These are phyloP conservation scores for Phytophthora litchii DNA, from an alignment of 352 stramenopile genomes.

Conservation along the genomic window DNA sequence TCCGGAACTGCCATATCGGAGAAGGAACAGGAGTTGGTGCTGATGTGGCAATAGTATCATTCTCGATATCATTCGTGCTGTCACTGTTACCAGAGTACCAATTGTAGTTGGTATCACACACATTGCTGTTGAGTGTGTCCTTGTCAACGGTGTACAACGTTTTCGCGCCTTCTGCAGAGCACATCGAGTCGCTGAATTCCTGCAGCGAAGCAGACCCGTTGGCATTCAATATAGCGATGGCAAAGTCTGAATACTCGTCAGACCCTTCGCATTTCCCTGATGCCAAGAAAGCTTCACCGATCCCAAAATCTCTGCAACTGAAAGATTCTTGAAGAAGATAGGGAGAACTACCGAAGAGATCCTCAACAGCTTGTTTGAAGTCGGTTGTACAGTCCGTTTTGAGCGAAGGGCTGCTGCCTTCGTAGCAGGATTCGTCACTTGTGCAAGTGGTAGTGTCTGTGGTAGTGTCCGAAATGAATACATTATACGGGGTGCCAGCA, in stretches of 20 bases:
- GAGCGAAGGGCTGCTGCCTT: neutral
- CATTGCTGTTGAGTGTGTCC: neutral
- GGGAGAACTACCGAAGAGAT: conserved; percentile 3
- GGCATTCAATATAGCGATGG: conserved; percentile 1
- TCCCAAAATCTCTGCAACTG: neutral
- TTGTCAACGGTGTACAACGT: neutral
- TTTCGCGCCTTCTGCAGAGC: neutral
- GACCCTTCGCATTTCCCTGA: conserved; percentile 17
- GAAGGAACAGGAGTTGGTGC: neutral
- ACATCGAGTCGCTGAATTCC: neutral
- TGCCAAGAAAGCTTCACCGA: conserved; percentile 1
- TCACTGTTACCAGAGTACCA: conserved; percentile 17
- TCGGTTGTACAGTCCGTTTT: conserved; percentile 5
- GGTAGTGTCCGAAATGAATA: conserved; percentile 4
- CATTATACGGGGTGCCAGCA: conserved; percentile 6
- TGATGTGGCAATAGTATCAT: neutral
- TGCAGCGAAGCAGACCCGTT: conserved; percentile 6
- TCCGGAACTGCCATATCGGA: too few relatives aligned
- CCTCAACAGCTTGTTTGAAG: conserved; percentile 8
- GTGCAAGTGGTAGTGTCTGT: neutral
- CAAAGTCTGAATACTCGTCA: neutral
- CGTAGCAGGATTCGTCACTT: neutral
- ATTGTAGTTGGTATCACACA: conserved; percentile 2
- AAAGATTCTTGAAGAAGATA: conserved; percentile 4
- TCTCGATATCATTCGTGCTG: neutral